Base-by-base conservation (phyloP, 1,284 basidiomycete genomes). In the Ceratobasidium papillatum region DNA sequence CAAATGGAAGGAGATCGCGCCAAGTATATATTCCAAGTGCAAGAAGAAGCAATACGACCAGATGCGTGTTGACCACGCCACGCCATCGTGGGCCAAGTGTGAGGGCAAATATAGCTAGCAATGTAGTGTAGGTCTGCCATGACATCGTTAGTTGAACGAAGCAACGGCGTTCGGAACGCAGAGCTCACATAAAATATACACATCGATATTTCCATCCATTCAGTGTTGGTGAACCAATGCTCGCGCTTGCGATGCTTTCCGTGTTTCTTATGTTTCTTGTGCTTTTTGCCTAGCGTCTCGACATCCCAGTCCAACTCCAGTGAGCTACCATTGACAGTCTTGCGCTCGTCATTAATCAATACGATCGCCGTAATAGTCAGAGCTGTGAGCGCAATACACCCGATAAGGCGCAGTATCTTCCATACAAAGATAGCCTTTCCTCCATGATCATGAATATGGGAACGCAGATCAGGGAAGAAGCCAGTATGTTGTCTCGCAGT, bases 201-300 rank as follows among this genome's bases (percentile, higher is more conserved):
- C 58, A 77, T 58, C 5, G 73, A 38, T 30, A 76, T 74, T 49
- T 77, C 77, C n/a, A 75, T 51, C 77, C 76, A 76, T 45, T 76
- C 77, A 2, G 54, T 54, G 51, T 30, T 51, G 59, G 43, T 76
- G 27, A 77, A 75, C 74, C 69, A 72, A 19, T 54, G 45, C 5
- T 69, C 72, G 5, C 69, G 68, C 27, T 63, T 59, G 25, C 41
- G 49, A 25, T 49, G 73, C n/a, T 75, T 75, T 34, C 62, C 30
- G 25, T 66, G 75, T n/a, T 62, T 45, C 17, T 66, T 64, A n/a
- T 56, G 65, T 52, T 74, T 73, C 36, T 51, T 51, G n/a, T 73
- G 36, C 54, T 27, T 43, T 58, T 75, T 75, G 36, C 49, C n/a
- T 17, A 66, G 27, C 25, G 38, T 25, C 1, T 68, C 63, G 38